Percentiles rank a stretch among this genome's conserved stretches.
These are phyloP conservation scores for Spathaspora boniae DNA, from an alignment of 805 yeast genomes.

Conservation along the genomic window DNA sequence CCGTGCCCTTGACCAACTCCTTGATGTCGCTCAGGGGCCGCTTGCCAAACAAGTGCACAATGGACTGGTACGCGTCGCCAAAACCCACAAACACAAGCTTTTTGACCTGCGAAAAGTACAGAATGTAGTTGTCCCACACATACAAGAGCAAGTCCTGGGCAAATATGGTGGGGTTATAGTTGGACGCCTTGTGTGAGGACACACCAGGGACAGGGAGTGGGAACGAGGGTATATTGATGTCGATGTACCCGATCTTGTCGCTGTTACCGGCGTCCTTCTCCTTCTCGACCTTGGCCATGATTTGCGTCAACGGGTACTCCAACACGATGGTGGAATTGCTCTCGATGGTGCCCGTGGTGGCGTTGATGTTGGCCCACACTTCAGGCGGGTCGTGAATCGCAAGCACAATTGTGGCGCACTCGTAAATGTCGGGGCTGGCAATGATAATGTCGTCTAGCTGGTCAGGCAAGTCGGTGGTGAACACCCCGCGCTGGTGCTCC, in stretches of 20 bases:
- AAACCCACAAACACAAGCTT: constrained; percentile 79
- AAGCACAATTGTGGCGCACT: constrained; percentile 60
- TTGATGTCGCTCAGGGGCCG: constrained; percentile 54
- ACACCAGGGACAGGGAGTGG: constrained; percentile 26
- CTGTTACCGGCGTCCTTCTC: constrained; percentile 14
- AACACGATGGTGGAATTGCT: constrained; percentile 68
- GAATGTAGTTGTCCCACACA: constrained; percentile 88
- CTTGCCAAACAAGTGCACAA: constrained; percentile 85
- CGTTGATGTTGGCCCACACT: constrained; percentile 83
- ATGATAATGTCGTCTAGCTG: constrained; percentile 62
- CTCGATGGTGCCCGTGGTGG: constrained; percentile 74
- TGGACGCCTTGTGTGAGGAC: constrained; percentile 12
- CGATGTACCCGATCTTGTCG: constrained; percentile 66
- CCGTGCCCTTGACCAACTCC: constrained; percentile 62
- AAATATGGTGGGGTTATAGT: constrained; percentile 58
- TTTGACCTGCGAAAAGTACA: constrained; percentile 61
- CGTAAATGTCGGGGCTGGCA: constrained; percentile 68
- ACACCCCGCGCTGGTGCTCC: constrained; percentile 19
- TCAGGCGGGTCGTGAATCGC: constrained; percentile 89
- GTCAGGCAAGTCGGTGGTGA: constrained; percentile 41
- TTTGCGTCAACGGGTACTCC: constrained; percentile 61
- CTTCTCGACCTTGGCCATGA: constrained; percentile 53
- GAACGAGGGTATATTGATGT: constrained; percentile 71
- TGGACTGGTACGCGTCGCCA: constrained; percentile 85
- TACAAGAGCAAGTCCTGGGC: constrained; percentile 76